Conservation (phyloP, 1,284 basidiomycete species). For the Wallemia ichthyophaga region DNA sequence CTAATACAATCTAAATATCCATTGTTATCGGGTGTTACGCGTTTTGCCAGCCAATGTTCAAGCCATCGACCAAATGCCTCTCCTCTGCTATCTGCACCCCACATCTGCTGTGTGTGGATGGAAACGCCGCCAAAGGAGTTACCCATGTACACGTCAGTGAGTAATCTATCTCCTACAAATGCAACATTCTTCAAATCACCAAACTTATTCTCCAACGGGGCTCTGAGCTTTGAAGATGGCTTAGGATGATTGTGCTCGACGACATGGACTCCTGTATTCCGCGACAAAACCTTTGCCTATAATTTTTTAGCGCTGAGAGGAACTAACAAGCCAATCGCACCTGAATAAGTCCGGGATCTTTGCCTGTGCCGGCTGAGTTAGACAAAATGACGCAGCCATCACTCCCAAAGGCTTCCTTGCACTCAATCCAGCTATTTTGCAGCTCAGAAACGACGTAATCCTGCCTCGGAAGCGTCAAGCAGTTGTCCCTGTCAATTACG, state of each 20-base stretch:
- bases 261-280: neutral
- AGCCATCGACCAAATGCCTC: neutral
- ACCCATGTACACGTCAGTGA: neutral
- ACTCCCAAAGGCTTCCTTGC: slow-evolving; percentile 38
- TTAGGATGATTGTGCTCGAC: neutral
- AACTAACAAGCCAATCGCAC: slow-evolving; percentile 18
- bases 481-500: slow-evolving; percentile 94
- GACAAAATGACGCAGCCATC: slow-evolving; percentile 65
- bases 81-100: neutral
- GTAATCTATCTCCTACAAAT: neutral
- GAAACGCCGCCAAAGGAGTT: neutral
- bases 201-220: neutral
- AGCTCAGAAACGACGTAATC: slow-evolving; percentile 2
- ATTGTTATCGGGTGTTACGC: neutral
- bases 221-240: neutral
- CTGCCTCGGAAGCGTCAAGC: slow-evolving; percentile 28
- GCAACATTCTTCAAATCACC: neutral
- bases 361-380: slow-evolving; percentile 60
- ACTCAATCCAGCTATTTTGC: slow-evolving; percentile 46
- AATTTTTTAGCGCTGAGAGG: neutral
- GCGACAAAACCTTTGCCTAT: neutral
- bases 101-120: neutral
- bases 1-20: neutral
- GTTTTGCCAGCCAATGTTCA: neutral
- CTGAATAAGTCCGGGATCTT: slow-evolving; percentile 49